Evolutionary conservation across 805 yeast species (phyloP), one percentile per base, ranked within the genome.

Genomic region (Saturnispora halmiae): DNA sequence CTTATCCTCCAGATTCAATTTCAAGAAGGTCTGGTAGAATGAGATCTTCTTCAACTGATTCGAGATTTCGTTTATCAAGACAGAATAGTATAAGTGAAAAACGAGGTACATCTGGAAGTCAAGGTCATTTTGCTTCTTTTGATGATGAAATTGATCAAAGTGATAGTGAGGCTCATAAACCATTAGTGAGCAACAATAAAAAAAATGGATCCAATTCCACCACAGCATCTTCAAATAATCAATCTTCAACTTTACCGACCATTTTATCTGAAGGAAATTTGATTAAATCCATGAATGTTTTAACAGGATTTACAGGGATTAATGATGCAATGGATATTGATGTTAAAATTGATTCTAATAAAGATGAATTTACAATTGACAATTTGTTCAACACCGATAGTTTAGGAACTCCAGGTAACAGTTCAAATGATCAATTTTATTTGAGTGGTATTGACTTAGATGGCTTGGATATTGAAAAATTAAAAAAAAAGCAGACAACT

Each of bases 261-360:
- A 51, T 51, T 27, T 53, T 53, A 26, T 51, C 54, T 6, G 55
- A 51, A 38, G 50, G 54, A 15, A 49, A 51, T 35, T 41, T 51
- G 15, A 44, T 42, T 40, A 46, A 46, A 4, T 34, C 47, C 13
- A 46, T 49, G 45, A 45, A 43, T 28, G 38, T 27, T 15, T 13
- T 48, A 4, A 37, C 31, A 15, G 5, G 45, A 22, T 24, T 36
- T 10, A 9, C 40, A 14, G 6, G 34, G 7, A 21, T 31, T 13
- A 31, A 18, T 30, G 35, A 38, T 11, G 36, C 36, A 25, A 24
- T 38, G 30, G 36, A 25, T n/a, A 26, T 38, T 31, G 41, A 22
- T 22, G 26, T 22, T 22, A 31, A 14, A 13, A 4, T 13, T 11
- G 14, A 27, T 6, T 30, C 25, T 13, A n/a, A 25, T 8, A 6